These are phyloP conservation scores for Sicyos edulis DNA, from an alignment of 306 rosid species.

Conservation along the genomic window DNA sequence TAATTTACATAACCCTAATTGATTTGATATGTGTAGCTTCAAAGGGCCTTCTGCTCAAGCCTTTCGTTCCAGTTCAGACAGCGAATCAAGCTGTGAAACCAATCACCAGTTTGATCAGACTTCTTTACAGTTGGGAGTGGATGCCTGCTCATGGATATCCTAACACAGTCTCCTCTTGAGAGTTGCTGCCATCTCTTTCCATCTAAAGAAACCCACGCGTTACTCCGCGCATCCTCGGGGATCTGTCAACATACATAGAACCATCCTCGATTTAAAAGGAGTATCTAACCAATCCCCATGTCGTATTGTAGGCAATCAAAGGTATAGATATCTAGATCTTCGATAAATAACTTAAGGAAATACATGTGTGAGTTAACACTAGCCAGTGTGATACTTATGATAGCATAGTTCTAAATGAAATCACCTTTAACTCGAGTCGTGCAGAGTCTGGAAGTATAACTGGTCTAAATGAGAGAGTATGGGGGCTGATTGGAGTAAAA, in stretches of 20 bases:
- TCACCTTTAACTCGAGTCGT: conserved; percentile 84
- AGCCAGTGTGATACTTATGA: background rate
- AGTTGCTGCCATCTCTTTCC: conserved; percentile 99
- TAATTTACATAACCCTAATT: conserved; percentile 30
- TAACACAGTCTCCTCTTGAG: conserved; percentile 87
- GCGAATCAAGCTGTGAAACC: conserved; percentile 97
- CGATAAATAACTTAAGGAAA: background rate
- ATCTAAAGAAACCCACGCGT: conserved; percentile 96
- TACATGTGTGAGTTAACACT: background rate
- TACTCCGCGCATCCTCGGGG: conserved; percentile 91
- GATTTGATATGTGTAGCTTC: conserved; percentile 22
- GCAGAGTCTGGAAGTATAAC: conserved; percentile 99
- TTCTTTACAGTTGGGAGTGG: conserved; percentile 98
- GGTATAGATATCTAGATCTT: conserved; percentile 5
- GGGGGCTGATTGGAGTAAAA: conserved; percentile 96
- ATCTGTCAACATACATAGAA: conserved; percentile 46
- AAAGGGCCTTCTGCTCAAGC: conserved; percentile 91
- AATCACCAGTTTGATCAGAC: conserved; percentile 95
- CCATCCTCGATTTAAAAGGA: background rate
- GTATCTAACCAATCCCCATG: background rate
- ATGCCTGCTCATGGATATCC: conserved; percentile 81
- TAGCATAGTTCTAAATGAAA: conserved; percentile 11
- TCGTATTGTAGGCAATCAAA: background rate
- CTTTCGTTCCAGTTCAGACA: conserved; percentile 99
- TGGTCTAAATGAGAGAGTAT: conserved; percentile 96